phyloP scores from a whole-genome alignment of 257 asterid genomes.

The Forsythia viridissima region DNA sequence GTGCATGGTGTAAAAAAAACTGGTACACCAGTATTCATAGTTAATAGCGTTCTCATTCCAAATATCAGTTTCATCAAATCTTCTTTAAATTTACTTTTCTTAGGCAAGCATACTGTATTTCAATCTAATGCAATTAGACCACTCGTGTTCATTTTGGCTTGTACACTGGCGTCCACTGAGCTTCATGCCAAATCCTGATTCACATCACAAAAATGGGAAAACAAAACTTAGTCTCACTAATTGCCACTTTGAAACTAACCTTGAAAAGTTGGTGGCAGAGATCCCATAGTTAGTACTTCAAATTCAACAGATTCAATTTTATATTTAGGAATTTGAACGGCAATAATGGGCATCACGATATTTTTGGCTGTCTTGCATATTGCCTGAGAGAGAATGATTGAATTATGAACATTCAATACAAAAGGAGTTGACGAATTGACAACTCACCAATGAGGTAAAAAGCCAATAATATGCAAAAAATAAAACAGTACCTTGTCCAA shows the following conservation, averaged over 20 bases:
- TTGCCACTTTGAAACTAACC: constrained; percentile 20
- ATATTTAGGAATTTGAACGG: constrained; percentile 54
- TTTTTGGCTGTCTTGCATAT: constrained; percentile 50
- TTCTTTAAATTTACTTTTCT: neutral
- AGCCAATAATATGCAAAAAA: neutral
- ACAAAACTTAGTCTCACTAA: constrained; percentile 5
- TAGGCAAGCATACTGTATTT: neutral
- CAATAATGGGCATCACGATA: constrained; percentile 46
- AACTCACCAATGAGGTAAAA: neutral
- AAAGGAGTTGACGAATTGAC: neutral
- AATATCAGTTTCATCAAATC: neutral
- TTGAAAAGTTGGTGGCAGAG: constrained; percentile 56
- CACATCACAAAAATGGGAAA: neutral
- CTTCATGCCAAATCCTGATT: neutral
- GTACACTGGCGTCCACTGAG: neutral
- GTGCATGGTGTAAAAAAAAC: neutral
- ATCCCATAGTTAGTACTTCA: constrained; percentile 47
- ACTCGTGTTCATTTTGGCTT: neutral
- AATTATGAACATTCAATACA: neutral
- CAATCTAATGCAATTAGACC: neutral
- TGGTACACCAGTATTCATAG: neutral
- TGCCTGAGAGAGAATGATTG: constrained; percentile 33
- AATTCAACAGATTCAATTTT: constrained; percentile 50
- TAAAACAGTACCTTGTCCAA: constrained; percentile 72
- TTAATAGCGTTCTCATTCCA: neutral